A percentile compares a stretch with the other conserved stretches of the same genome.
Conservation (phyloP, 148 eudicot species). For the Dianthus caryophyllus region DNA sequence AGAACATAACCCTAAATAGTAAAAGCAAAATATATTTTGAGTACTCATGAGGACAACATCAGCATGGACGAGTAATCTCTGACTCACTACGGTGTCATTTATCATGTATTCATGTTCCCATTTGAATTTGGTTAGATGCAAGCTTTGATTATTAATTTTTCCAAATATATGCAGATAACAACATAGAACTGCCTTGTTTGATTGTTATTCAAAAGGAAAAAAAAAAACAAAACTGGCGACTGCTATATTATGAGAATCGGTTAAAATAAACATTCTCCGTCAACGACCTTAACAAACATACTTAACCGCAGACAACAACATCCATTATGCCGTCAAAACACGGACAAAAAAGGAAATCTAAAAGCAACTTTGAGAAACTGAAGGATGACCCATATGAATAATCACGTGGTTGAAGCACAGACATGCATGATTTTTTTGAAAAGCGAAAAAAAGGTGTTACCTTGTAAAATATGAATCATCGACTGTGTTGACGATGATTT, state of each 20-base stretch:
- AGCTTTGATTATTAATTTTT: too few relatives aligned
- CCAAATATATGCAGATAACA: too few relatives aligned
- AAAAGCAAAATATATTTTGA: neutral
- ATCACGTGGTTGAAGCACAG: neutral
- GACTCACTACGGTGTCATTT: neutral
- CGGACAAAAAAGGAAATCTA: neutral
- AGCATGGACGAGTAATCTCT: neutral
- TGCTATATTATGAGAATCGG: neutral
- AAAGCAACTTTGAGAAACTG: neutral
- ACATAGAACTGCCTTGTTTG: too few relatives aligned
- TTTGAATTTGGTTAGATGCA: too few relatives aligned
- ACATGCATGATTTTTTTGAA: neutral
- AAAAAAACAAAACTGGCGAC: too few relatives aligned
- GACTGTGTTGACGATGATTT: conserved; percentile 51
- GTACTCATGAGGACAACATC: neutral
- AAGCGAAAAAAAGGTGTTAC: conserved; percentile 27
- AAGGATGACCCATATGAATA: neutral
- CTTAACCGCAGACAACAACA: neutral
- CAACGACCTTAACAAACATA: neutral
- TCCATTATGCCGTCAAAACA: neutral
- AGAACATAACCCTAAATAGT: neutral
- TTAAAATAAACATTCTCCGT: neutral
- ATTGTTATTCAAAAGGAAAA: too few relatives aligned
- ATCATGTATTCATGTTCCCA: too few relatives aligned
- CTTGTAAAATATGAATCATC: conserved; percentile 73